Percentiles rank a stretch among this genome's conserved stretches.
Evolutionary conservation across 192 early-diverging fungal species (phyloP).

Genomic region (Coemansia sp.): DNA sequence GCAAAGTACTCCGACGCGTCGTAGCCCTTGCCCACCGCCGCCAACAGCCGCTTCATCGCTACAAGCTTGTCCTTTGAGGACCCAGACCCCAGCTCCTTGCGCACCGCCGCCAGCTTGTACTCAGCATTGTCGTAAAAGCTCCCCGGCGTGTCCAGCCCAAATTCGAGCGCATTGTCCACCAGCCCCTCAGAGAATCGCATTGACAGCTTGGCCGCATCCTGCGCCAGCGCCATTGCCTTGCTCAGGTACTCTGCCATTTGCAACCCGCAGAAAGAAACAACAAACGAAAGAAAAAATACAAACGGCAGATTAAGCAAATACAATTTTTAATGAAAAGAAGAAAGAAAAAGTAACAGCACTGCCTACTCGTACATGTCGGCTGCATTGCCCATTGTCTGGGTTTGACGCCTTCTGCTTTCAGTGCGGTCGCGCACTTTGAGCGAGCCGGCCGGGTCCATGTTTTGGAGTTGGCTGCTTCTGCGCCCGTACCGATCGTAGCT

Average conservation of each 20-base stretch:
- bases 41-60: slow-evolving; percentile 87
- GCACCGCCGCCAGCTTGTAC: slow-evolving; percentile 74
- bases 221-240: slow-evolving; percentile 65
- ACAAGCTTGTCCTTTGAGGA: slow-evolving; percentile 91
- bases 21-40: slow-evolving; percentile 86
- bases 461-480: background rate
- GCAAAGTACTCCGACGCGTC: slow-evolving; percentile 90
- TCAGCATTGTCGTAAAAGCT: slow-evolving; percentile 92
- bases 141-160: slow-evolving; percentile 68
- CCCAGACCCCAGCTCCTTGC: slow-evolving; percentile 71
- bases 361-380: background rate
- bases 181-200: slow-evolving; percentile 79
- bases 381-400: slow-evolving; percentile 6
- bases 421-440: slow-evolving; percentile 15
- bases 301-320: background rate
- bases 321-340: background rate
- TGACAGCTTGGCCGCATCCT: slow-evolving; percentile 77
- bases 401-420: slow-evolving; percentile 11
- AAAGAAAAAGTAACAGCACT: background rate
- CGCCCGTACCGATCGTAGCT: slow-evolving; percentile 3
- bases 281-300: background rate
- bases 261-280: background rate
- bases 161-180: slow-evolving; percentile 84
- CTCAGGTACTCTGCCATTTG: slow-evolving; percentile 62
- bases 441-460: background rate